Conservation (phyloP, 192 early-diverging fungal genomes). For the Kappamyces sp. region DNA sequence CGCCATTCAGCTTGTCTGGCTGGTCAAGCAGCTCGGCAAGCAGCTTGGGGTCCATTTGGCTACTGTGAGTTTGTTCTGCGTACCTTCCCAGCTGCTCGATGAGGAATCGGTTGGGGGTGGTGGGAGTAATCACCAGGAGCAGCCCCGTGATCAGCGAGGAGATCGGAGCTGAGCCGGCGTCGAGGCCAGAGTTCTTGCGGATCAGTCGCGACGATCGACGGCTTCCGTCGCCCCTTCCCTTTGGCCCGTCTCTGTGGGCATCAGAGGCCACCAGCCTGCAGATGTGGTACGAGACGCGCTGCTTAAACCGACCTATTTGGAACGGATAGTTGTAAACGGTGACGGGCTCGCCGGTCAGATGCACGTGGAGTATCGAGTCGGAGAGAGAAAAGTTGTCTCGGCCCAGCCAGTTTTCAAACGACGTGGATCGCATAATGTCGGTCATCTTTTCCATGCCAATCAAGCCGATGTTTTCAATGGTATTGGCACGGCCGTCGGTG, state of each 20-base stretch:
- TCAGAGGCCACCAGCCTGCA: too few relatives aligned
- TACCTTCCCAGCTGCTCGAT: neutral
- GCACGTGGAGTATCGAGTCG: neutral
- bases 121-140: neutral
- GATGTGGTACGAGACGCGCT: too few relatives aligned
- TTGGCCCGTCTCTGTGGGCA: too few relatives aligned
- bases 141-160: too few relatives aligned
- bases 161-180: too few relatives aligned
- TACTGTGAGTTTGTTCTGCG: neutral
- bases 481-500: constrained; percentile 22
- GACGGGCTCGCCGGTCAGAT: neutral
- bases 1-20: neutral
- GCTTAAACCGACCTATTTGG: too few relatives aligned
- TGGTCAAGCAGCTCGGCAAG: neutral
- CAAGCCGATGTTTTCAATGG: constrained; percentile 27
- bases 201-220: too few relatives aligned
- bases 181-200: too few relatives aligned
- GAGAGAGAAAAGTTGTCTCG: neutral
- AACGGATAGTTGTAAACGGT: neutral
- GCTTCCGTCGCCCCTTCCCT: too few relatives aligned
- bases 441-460: constrained; percentile 20
- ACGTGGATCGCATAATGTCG: constrained; percentile 18
- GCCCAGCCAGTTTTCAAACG: constrained; percentile 41
- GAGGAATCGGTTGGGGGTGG: neutral
- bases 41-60: neutral